phyloP scores from a whole-genome alignment of 2,329 filamentous ascomycete genomes.

The Penicillium sp. region DNA sequence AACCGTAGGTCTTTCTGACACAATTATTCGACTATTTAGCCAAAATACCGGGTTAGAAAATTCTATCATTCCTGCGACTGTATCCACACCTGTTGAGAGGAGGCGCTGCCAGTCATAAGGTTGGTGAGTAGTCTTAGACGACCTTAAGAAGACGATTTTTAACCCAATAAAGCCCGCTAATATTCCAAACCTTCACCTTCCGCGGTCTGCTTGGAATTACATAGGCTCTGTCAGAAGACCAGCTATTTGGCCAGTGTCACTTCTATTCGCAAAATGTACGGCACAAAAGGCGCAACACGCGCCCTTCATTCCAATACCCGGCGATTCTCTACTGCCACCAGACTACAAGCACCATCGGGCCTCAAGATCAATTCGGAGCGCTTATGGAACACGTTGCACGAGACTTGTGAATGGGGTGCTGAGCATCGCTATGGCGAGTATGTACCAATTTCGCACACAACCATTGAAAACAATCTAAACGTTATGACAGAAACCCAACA shows the following conservation, averaged over 20 bases:
- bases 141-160: background rate
- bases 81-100: slow-evolving; percentile 2
- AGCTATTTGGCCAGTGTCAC: background rate
- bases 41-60: background rate
- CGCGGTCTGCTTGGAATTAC: background rate
- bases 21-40: background rate
- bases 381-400: slow-evolving; percentile 31
- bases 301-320: slow-evolving; percentile 10
- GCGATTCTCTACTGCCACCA: slow-evolving; percentile 13
- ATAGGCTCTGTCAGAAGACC: background rate
- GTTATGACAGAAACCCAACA: slow-evolving; percentile 12
- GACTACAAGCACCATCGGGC: slow-evolving; percentile 17
- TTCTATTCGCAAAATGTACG: slow-evolving; percentile 9
- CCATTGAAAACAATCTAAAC: background rate
- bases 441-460: background rate
- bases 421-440: slow-evolving; percentile 32
- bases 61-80: background rate
- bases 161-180: background rate
- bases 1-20: background rate
- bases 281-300: slow-evolving; percentile 4
- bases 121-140: background rate
- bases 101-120: slow-evolving; percentile 1
- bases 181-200: background rate
- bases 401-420: slow-evolving; percentile 34
- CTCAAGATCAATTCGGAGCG: slow-evolving; percentile 29